phyloP scores from a whole-genome alignment of 2,329 filamentous ascomycete genomes.

The Fulvia fulva region DNA sequence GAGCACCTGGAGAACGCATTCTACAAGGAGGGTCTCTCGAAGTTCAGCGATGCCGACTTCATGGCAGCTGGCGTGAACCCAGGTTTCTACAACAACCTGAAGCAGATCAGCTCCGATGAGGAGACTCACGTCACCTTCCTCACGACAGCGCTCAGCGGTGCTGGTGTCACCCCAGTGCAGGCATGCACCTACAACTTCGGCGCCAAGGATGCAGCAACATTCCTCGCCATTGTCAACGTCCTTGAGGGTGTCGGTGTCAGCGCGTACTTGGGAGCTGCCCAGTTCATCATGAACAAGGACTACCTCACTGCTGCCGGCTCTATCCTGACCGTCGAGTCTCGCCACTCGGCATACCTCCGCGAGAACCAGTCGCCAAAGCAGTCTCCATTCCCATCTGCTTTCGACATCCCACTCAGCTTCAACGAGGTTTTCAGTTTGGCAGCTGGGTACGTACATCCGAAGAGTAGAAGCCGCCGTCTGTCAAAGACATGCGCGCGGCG shows the following conservation, averaged over 20 bases:
- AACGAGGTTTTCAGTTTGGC: slow-evolving; percentile 62
- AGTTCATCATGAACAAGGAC: slow-evolving; percentile 52
- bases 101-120: slow-evolving; percentile 56
- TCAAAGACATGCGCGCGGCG: too few relatives aligned
- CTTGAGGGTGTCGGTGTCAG: slow-evolving; percentile 57
- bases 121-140: slow-evolving; percentile 56
- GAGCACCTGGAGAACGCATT: slow-evolving; percentile 56
- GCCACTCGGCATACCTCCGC: slow-evolving; percentile 59
- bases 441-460: too few relatives aligned
- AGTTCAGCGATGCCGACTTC: slow-evolving; percentile 55
- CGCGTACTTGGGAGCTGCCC: slow-evolving; percentile 61
- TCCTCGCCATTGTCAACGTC: slow-evolving; percentile 51
- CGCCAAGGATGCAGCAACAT: slow-evolving; percentile 36
- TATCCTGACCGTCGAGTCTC: slow-evolving; percentile 62
- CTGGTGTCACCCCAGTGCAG: slow-evolving; percentile 50
- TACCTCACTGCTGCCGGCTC: slow-evolving; percentile 60
- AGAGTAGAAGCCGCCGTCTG: too few relatives aligned
- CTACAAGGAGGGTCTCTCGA: slow-evolving; percentile 57
- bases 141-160: slow-evolving; percentile 40
- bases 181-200: slow-evolving; percentile 56
- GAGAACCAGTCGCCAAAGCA: slow-evolving; percentile 28
- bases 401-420: slow-evolving; percentile 51
- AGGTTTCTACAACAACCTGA: slow-evolving; percentile 56
- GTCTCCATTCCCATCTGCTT: slow-evolving; percentile 55
- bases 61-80: slow-evolving; percentile 46